phyloP scores from a whole-genome alignment of 163 green algal genomes.

The Botryococcus braunii region DNA sequence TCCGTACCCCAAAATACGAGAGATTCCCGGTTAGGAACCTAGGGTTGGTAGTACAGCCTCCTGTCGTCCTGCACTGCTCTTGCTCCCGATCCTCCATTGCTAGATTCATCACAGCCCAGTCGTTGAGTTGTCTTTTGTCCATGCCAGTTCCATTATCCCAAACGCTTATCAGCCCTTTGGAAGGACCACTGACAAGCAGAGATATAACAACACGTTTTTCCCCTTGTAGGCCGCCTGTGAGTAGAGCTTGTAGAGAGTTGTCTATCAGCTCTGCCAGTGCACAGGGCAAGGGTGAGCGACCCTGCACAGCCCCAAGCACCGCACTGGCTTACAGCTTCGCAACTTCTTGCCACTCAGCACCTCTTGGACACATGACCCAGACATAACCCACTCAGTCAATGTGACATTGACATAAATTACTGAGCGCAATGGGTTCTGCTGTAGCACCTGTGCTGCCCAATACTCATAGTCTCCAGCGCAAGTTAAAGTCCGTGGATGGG shows the following conservation, averaged over 20 bases:
- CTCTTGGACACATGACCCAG: not conserved
- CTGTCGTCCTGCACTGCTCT: conserved; percentile 20
- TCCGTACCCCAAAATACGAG: conserved; percentile 69
- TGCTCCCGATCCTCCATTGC: conserved; percentile 67
- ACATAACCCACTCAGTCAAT: not conserved
- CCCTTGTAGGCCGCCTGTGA: not conserved
- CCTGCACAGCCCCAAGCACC: conserved; percentile 18
- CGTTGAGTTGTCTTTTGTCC: conserved; percentile 52
- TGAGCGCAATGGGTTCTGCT: not conserved
- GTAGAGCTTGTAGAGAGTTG: conserved; percentile 58
- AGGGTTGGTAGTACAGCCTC: not conserved
- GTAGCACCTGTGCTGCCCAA: conserved; percentile 51
- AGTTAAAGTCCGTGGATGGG: conserved; percentile 77
- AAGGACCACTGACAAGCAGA: not conserved
- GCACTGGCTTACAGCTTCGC: not conserved
- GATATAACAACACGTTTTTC: not conserved
- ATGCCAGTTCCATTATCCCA: conserved; percentile 72
- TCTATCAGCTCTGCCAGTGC: conserved; percentile 78
- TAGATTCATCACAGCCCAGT: conserved; percentile 84
- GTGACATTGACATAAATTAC: not conserved
- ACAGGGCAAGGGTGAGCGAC: conserved; percentile 68
- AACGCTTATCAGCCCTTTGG: conserved; percentile 41
- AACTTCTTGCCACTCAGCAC: not conserved
- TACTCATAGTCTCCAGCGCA: conserved; percentile 80
- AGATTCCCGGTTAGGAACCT: conserved; percentile 60